Evolutionary conservation across 2,329 filamentous ascomycete species (phyloP), one percentile per base, ranked within the genome.

Genomic region (Microdochium paspali): DNA sequence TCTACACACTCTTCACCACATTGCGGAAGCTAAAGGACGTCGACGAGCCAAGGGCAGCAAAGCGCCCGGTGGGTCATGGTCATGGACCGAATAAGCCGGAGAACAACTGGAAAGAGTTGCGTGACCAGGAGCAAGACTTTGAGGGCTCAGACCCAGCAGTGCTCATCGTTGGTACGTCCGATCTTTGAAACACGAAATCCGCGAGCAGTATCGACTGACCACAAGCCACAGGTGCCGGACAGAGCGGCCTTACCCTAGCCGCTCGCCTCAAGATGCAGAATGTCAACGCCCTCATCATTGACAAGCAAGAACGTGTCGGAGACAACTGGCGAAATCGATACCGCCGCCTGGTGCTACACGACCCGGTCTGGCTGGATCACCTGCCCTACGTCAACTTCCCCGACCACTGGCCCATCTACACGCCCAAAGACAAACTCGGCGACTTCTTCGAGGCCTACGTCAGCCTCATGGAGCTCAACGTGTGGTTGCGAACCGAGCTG

Each of bases 361-460:
- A 86, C 53, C 80, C 82, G 0, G 77, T 85, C 2, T 82, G 71
- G 68, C 77, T 72, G 49, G 73, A 77, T 47, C 76, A 80, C 55
- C 66, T 85, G 66, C 79, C 83, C 0, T 87, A 84, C 58, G 54
- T 87, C 3, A 65, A 67, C 0, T 87, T 86, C 57, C 84, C 83
- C 0, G 57, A 71, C 0, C 72, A 73, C 46, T 87, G 83, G 83
- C 83, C 83, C 3, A 66, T 84, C 15, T 87, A 84, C 60, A 85
- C 82, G 0, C 81, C 82, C 4, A 87, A 86, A 57, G 82, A 87
- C 60, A 87, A 87, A 57, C 66, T 86, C 0, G 84, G 72, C 1
- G 79, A 85, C 40, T 87, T 79, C 64, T 80, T 87, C 50, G 82
- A 85, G 53, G 66, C 74, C 0, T 87, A 87, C 53, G 82, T 75